Evolutionary conservation across 164 flowering plant species (phyloP).

Genomic region (Aristolochia californica): DNA sequence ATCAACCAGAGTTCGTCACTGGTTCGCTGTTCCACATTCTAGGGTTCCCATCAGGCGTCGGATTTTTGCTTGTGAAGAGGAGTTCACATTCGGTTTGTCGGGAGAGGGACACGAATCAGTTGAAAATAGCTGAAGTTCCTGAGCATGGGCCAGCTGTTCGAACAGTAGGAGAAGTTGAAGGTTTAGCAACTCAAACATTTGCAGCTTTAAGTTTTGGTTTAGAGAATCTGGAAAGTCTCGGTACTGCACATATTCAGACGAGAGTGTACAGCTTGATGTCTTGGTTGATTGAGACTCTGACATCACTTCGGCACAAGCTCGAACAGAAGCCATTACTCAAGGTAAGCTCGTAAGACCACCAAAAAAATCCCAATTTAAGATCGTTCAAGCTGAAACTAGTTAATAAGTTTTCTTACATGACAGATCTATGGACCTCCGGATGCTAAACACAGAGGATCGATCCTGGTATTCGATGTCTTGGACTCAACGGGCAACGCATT

Average conservation of each 20-base stretch:
- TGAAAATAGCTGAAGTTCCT: conserved; percentile 3
- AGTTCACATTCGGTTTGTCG: conserved; percentile 6
- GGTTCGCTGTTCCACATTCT: conserved; percentile 4
- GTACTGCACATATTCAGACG: not conserved
- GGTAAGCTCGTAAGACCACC: conserved; percentile 1
- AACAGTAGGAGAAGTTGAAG: not conserved
- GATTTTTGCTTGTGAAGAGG: conserved; percentile 4
- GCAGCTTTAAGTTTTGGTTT: conserved; percentile 8
- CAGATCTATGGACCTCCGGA: conserved; percentile 8
- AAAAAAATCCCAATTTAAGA: not conserved
- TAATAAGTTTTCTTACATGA: no score
- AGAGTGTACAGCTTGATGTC: conserved; percentile 5
- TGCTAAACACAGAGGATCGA: conserved; percentile 4
- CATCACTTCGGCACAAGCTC: conserved; percentile 3
- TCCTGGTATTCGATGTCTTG: conserved; percentile 8
- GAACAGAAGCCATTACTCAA: conserved; percentile 6
- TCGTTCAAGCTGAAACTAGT: no score
- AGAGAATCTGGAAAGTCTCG: conserved; percentile 2
- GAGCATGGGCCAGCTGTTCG: conserved; percentile 1
- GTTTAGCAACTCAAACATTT: conserved; percentile 5
- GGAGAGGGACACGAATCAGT: not conserved
- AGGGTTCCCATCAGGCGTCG: conserved; percentile 6
- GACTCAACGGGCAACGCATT: conserved; percentile 8
- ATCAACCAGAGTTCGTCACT: conserved; percentile 7
- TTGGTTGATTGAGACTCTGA: conserved; percentile 6